Base-by-base conservation (phyloP, 177 flowering plant genomes). In the Vitis hybrid region DNA sequence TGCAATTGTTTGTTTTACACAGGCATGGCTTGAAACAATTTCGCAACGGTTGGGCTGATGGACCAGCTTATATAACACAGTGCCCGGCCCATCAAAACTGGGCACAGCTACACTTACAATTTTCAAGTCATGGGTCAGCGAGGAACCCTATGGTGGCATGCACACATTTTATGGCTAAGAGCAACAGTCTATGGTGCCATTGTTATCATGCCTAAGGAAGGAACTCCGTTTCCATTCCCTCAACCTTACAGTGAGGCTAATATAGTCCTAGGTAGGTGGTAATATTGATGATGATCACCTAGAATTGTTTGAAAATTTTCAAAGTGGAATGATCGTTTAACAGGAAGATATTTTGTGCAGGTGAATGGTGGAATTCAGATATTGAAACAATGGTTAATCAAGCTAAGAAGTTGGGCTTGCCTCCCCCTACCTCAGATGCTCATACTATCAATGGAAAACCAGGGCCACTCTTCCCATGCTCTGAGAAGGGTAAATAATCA, bases 1-100 rank as follows among this genome's bases (percentile, higher is more conserved):
- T 26, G 29, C 29, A 26, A 26, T 3, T 26, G 20, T 33, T 53
- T 51, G 16, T 20, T 51, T 66, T 49, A 33, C 18, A 55, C 49
- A 67, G 70, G 70, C 70, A 67, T 67, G 70, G 62, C 51, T 55
- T 67, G 39, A 3, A 52, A 45, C 70, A 66, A 50, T 60, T 66
- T 5, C 59, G 69, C 15, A 53, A 20, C 16, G 69, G 69, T 15
- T 66, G 60, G 69, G 69, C 69, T 7, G 60, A 66, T 66, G 69
- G 69, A 13, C 69, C 69, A 10, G 60, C 69, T 13, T 66, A 53
- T 29, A n/a, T 66, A 8, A 55, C 69, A 1, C 69, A 53, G 10
- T 53, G 69, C 48, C 69, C n/a, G n/a, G n/a, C n/a, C 69, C 49
- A 66, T 66, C 5, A 58, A 66, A 53, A 55, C 20, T 26, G 60